phyloP scores from a whole-genome alignment of 2,329 filamentous ascomycete species.

The Fusarium bactridioides region DNA sequence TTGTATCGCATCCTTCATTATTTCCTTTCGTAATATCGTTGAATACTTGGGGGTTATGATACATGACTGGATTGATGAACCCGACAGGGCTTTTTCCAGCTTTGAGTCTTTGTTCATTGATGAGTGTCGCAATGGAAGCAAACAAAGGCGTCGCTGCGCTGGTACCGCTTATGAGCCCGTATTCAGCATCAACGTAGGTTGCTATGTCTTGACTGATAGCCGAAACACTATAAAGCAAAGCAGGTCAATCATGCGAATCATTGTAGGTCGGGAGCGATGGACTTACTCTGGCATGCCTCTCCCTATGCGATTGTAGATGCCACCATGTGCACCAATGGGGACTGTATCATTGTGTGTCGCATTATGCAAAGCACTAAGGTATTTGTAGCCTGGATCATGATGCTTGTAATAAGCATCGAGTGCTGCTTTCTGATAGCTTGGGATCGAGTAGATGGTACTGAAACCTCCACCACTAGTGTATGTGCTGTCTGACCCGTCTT shows the following conservation, averaged over 20 bases:
- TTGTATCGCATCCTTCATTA: neutral
- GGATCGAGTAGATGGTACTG: neutral
- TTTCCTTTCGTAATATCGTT: neutral
- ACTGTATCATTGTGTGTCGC: neutral
- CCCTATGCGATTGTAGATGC: neutral
- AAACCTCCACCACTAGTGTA: neutral
- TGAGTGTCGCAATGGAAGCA: neutral
- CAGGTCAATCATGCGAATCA: neutral
- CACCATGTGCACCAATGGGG: neutral
- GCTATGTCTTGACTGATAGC: neutral
- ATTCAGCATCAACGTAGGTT: accelerated
- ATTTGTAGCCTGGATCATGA: neutral
- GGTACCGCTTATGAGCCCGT: neutral
- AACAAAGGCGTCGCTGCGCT: neutral
- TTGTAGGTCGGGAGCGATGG: accelerated
- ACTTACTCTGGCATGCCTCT: neutral
- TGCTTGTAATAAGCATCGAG: neutral
- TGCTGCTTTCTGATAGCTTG: neutral
- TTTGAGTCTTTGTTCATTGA: neutral
- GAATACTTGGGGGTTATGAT: neutral
- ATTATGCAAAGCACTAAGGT: neutral
- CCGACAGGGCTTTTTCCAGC: neutral
- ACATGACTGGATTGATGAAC: neutral
- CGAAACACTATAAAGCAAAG: accelerated
- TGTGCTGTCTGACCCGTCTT: neutral